These are phyloP conservation scores for Phytophthora foliorum DNA, from an alignment of 352 stramenopile genomes.

Conservation along the genomic window DNA sequence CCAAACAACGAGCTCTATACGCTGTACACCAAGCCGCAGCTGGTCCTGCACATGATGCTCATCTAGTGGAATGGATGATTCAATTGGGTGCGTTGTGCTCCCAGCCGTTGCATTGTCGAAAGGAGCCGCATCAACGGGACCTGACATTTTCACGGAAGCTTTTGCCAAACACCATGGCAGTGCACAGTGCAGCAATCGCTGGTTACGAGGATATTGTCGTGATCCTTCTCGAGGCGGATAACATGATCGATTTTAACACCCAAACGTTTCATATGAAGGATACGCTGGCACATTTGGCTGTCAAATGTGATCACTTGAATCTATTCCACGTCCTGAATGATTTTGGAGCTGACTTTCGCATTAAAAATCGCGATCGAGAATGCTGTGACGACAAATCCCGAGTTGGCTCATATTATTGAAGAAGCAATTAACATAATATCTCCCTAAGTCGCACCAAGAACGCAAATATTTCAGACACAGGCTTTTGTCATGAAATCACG, in stretches of 20 bases:
- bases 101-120: constrained; percentile 20
- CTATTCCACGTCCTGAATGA: no score
- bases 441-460: no score
- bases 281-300: constrained; percentile 36
- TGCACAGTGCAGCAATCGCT: constrained; percentile 32
- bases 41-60: constrained; percentile 27
- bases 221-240: constrained; percentile 9
- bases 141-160: neutral
- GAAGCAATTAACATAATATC: no score
- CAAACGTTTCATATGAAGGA: constrained; percentile 42
- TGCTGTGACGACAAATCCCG: no score
- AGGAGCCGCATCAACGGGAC: constrained; percentile 12
- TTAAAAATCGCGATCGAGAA: no score
- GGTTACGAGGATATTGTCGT: constrained; percentile 33
- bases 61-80: constrained; percentile 47
- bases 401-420: no score
- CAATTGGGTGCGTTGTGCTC: constrained; percentile 29
- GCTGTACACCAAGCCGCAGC: constrained; percentile 39
- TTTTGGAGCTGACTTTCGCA: neutral
- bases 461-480: no score
- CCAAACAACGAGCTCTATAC: constrained; percentile 8
- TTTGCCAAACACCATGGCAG: constrained; percentile 25
- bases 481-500: no score
- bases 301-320: constrained; percentile 18
- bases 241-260: constrained; percentile 38